Percentiles rank a stretch among this genome's conserved stretches.
Conservation (phyloP, 2,329 filamentous ascomycete genomes). For the Nothopassalora personata region DNA sequence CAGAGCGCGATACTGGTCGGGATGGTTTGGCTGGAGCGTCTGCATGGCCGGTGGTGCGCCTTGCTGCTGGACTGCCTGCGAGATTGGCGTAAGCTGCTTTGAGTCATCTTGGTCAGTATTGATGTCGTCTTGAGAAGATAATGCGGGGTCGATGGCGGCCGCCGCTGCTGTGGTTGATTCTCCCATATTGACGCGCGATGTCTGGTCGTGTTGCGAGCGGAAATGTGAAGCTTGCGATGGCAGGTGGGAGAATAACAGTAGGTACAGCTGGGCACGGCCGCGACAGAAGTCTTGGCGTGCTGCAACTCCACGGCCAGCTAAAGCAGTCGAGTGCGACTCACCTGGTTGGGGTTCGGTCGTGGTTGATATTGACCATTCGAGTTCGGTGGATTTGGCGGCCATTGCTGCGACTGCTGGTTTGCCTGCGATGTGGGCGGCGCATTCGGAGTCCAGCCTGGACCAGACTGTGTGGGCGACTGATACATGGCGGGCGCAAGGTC, state of each 20-base stretch:
- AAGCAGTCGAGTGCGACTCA: slow-evolving; percentile 22
- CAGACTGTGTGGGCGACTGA: slow-evolving; percentile 19
- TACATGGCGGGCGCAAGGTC: slow-evolving; percentile 13
- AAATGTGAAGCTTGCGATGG: slow-evolving; percentile 16
- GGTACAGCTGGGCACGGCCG: slow-evolving; percentile 23
- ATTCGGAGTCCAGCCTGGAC: slow-evolving; percentile 17
- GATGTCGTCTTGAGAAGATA: slow-evolving; percentile 18
- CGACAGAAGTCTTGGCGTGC: slow-evolving; percentile 18
- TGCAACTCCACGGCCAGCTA: slow-evolving; percentile 10
- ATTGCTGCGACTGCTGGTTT: slow-evolving; percentile 18
- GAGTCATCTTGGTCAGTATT: slow-evolving; percentile 24
- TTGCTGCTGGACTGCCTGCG: slow-evolving; percentile 31
- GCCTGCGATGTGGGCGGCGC: slow-evolving; percentile 20
- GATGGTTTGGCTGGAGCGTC: slow-evolving; percentile 40
- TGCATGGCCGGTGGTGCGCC: slow-evolving; percentile 38
- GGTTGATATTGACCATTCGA: slow-evolving; percentile 8
- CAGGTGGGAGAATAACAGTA: slow-evolving; percentile 12
- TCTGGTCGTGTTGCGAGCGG: not conserved
- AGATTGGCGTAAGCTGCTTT: slow-evolving; percentile 33
- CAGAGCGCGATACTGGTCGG: slow-evolving; percentile 42
- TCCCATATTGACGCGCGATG: slow-evolving; percentile 19
- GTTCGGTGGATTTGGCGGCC: slow-evolving; percentile 9
- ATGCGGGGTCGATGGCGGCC: slow-evolving; percentile 29
- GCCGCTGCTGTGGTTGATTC: slow-evolving; percentile 8
- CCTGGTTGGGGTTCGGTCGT: slow-evolving; percentile 11